Conservation (phyloP, 768 basidiomycete genomes). For the Pseudohyphozyma bogoriensis region DNA sequence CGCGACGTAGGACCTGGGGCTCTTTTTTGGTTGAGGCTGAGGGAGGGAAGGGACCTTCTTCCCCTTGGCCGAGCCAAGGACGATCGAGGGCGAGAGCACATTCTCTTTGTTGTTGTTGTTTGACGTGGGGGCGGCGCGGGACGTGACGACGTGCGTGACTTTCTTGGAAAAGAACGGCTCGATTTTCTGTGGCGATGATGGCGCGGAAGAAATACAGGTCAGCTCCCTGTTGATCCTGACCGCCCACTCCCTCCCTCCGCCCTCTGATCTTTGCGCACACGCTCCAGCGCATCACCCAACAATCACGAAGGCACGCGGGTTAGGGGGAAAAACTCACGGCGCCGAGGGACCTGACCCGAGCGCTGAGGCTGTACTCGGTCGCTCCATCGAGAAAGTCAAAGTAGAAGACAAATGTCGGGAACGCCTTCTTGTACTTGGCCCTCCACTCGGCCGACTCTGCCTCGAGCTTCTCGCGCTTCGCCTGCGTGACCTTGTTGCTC, state of each 20-base stretch:
- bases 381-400: constrained; percentile 56
- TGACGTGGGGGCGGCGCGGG: constrained; percentile 36
- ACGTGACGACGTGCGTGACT: constrained; percentile 79
- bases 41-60: background rate
- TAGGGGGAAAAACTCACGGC: constrained; percentile 51
- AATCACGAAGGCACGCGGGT: too few relatives aligned
- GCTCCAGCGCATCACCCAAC: too few relatives aligned
- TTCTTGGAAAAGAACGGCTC: constrained; percentile 80
- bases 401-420: constrained; percentile 74
- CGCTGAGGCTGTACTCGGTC: constrained; percentile 44
- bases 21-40: constrained; percentile 5
- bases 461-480: constrained; percentile 23
- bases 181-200: constrained; percentile 48
- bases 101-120: constrained; percentile 18
- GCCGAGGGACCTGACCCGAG: constrained; percentile 57
- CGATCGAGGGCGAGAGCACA: constrained; percentile 1
- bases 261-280: too few relatives aligned
- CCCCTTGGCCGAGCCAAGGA: background rate
- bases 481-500: constrained; percentile 1
- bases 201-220: background rate
- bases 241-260: background rate
- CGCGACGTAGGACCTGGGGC: constrained; percentile 15
- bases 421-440: constrained; percentile 71
- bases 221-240: background rate
- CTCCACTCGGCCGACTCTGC: constrained; percentile 51